phyloP scores from a whole-genome alignment of 140 eudicot genomes.

The Erigeron philadelphicus region DNA sequence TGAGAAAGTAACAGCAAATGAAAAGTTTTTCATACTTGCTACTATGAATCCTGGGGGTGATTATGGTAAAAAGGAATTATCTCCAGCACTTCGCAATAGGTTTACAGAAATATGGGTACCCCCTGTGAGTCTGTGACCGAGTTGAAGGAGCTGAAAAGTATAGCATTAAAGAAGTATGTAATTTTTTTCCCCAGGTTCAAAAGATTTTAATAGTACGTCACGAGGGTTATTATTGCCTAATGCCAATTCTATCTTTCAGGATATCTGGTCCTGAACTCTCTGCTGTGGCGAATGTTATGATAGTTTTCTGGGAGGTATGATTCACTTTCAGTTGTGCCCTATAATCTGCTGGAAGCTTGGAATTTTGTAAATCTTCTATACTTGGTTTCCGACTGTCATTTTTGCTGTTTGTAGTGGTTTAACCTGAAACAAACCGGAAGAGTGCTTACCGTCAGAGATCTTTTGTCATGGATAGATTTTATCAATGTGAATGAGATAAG shows the following conservation, averaged over 20 bases:
- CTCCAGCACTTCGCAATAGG: conserved; percentile 95
- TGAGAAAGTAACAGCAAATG: conserved; percentile 76
- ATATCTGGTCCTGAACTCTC: conserved; percentile 43
- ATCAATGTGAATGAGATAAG: conserved; percentile 45
- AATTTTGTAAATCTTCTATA: background rate
- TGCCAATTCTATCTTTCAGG: conserved; percentile 35
- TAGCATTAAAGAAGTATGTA: conserved; percentile 65
- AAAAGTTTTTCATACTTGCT: conserved; percentile 81
- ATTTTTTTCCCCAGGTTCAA: background rate
- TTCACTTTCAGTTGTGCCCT: background rate
- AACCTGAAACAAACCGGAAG: conserved; percentile 67
- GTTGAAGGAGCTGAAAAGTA: conserved; percentile 58
- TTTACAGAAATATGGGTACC: conserved; percentile 99
- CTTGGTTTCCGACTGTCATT: conserved; percentile 12
- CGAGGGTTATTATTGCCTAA: background rate
- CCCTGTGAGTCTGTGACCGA: conserved; percentile 67
- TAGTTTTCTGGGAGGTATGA: conserved; percentile 76
- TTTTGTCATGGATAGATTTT: conserved; percentile 85
- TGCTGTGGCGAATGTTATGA: conserved; percentile 56
- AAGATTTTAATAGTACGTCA: conserved; percentile 2
- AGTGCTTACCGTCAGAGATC: conserved; percentile 83
- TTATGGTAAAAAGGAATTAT: conserved; percentile 88
- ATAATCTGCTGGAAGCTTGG: background rate
- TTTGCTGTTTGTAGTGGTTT: conserved; percentile 71
- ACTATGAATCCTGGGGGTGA: conserved; percentile 99